These are phyloP conservation scores for Saccharomycopsis malanga DNA, from an alignment of 805 yeast genomes.

Conservation along the genomic window DNA sequence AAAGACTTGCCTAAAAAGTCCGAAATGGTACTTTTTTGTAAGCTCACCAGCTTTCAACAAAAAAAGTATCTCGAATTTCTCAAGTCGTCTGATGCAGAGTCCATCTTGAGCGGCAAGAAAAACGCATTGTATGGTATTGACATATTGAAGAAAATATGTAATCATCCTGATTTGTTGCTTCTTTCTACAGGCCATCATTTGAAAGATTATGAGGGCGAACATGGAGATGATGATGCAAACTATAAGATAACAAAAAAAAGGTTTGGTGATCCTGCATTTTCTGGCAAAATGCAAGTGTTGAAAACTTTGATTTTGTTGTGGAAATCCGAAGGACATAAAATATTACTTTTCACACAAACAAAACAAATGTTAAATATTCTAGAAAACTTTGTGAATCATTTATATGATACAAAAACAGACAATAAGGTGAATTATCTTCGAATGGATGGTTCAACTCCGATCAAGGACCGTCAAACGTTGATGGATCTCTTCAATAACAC, in stretches of 20 bases:
- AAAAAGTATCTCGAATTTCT: slow-evolving; percentile 68
- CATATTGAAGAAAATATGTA: slow-evolving; percentile 83
- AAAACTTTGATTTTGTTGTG: slow-evolving; percentile 67
- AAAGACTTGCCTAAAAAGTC: slow-evolving; percentile 87
- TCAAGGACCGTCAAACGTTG: slow-evolving; percentile 63
- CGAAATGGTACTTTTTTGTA: slow-evolving; percentile 91
- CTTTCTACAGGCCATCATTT: slow-evolving; percentile 28
- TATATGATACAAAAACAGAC: slow-evolving; percentile 30
- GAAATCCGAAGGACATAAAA: slow-evolving; percentile 70
- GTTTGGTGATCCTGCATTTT: slow-evolving; percentile 53
- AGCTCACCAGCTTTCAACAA: slow-evolving; percentile 69
- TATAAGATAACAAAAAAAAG: slow-evolving; percentile 24
- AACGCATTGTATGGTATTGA: slow-evolving; percentile 89
- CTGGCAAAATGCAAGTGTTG: slow-evolving; percentile 91
- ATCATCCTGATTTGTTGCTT: slow-evolving; percentile 83
- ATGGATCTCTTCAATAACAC: slow-evolving; percentile 77
- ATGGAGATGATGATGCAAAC: slow-evolving; percentile 12
- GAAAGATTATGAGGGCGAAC: slow-evolving; percentile 20
- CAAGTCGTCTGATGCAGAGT: slow-evolving; percentile 64
- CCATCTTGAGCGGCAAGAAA: slow-evolving; percentile 67
- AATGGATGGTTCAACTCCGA: slow-evolving; percentile 94
- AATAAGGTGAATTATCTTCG: slow-evolving; percentile 48
- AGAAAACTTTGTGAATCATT: slow-evolving; percentile 51
- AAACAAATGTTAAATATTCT: slow-evolving; percentile 88
- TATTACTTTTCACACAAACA: slow-evolving; percentile 85